Conservation (phyloP, 2,329 filamentous ascomycete species). For the Fusarium xylarioides region DNA sequence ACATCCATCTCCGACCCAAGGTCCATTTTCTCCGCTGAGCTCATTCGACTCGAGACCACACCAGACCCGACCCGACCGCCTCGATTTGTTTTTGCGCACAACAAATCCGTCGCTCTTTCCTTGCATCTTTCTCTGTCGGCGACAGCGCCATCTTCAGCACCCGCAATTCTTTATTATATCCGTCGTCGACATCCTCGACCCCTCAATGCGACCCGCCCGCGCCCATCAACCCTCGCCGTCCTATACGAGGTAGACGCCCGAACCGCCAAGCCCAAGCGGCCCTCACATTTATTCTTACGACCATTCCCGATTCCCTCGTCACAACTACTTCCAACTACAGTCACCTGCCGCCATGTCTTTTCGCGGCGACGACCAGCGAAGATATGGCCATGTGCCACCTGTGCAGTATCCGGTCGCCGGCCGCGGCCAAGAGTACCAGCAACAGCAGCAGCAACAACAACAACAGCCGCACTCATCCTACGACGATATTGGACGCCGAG, state of each 20-base stretch:
- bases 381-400: conserved; percentile 73
- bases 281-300: conserved; percentile 26
- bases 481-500: conserved; percentile 57
- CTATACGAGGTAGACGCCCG: conserved; percentile 40
- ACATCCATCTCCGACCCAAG: conserved; percentile 11
- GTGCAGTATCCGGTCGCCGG: conserved; percentile 68
- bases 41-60: conserved; percentile 11
- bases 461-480: conserved; percentile 47
- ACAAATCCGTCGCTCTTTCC: conserved; percentile 24
- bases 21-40: conserved; percentile 39
- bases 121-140: background rate
- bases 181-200: conserved; percentile 17
- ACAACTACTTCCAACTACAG: conserved; percentile 2
- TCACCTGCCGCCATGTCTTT: conserved; percentile 64
- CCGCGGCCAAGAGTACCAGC: conserved; percentile 46
- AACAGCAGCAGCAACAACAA: conserved; percentile 49
- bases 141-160: conserved; percentile 9
- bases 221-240: conserved; percentile 34
- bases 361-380: conserved; percentile 68
- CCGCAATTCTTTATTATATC: background rate
- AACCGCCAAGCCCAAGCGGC: conserved; percentile 39
- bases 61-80: conserved; percentile 17
- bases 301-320: conserved; percentile 15
- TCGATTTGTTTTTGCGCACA: conserved; percentile 24
- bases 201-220: conserved; percentile 41